Conservation (phyloP, 495 filamentous ascomycete species). For the Penicillium desertorum region DNA sequence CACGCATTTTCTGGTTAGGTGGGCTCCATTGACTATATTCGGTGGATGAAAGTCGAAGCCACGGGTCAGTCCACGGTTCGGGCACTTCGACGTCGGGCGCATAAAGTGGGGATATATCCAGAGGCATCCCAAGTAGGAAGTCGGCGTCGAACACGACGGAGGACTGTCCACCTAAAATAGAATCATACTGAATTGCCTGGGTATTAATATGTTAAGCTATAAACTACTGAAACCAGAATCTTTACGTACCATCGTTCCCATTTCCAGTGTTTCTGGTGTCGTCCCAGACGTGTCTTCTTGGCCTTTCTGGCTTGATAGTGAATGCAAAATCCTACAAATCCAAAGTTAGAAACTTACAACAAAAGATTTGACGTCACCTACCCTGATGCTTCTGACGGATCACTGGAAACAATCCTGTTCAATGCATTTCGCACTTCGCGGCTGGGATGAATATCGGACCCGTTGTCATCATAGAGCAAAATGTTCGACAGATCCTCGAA, state of each 20-base stretch:
- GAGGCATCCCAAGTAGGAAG: slow-evolving; percentile 13
- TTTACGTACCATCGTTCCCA: slow-evolving; percentile 9
- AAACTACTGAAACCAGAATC: too few species aligned
- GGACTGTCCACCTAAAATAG: slow-evolving; percentile 15
- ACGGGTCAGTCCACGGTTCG: slow-evolving; percentile 12
- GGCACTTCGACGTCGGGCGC: slow-evolving; percentile 8
- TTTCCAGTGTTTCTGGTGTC: not conserved
- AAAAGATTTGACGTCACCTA: not conserved
- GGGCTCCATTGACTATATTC: not conserved
- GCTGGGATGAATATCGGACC: not conserved
- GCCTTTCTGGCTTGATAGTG: slow-evolving; percentile 1
- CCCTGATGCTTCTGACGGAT: slow-evolving; percentile 16
- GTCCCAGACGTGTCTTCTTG: slow-evolving; percentile 1
- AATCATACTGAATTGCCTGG: slow-evolving; percentile 13
- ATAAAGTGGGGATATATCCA: slow-evolving; percentile 15
- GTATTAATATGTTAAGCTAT: too few species aligned
- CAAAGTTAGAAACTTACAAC: not conserved
- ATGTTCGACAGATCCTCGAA: slow-evolving; percentile 18
- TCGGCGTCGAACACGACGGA: not conserved
- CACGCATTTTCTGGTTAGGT: too few species aligned
- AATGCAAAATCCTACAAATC: slow-evolving; percentile 6
- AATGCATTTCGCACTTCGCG: slow-evolving; percentile 5
- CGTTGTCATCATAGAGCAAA: slow-evolving; percentile 11
- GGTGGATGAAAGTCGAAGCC: slow-evolving; percentile 1
- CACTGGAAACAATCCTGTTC: slow-evolving; percentile 17